Base-by-base conservation (phyloP, 2,329 filamentous ascomycete genomes). In the Aschersonia sp. region DNA sequence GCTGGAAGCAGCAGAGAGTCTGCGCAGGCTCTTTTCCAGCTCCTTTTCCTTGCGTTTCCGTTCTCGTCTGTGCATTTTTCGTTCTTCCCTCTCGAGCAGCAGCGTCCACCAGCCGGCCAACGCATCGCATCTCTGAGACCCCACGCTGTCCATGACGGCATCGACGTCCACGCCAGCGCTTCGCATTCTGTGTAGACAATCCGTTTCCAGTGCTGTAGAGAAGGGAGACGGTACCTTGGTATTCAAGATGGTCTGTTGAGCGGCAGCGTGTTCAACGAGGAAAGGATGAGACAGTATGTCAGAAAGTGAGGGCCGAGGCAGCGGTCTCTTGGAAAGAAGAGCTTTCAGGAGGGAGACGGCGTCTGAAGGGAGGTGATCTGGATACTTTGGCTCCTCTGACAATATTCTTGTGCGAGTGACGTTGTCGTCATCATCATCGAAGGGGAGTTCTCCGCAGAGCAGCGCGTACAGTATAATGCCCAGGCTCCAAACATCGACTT, bases 51-150 rank as follows among this genome's bases (percentile, higher is more conserved):
- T 88, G 6, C 91, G 78, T 60, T 91, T 96, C 47, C 80, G 78
- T 57, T 96, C 89, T 52, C 83, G 74, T 51, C 89, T 75, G 52
- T 70, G 75, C 53, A 89, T 82, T 64, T 98, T 98, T 6, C 89
- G 80, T 61, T 89, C 80, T 60, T 98, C 92, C 62, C 97, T 98
- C 59, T 97, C 92, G 7, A 97, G 80, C 40, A 98, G 68, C 31
- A 98, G 66, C 3, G 87, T 85, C 92, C 92, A 98, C 92, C 92
- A 98, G 5, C 92, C 92, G 46, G 89, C 87, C 45, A 98, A 69
- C 5, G 84, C 77, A 65, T 98, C 91, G 59, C 92, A 97, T 54
- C 87, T 78, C 61, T 95, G 88, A 4, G 89, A 80, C 38, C 95
- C 66, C 3, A 98, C 92, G 57, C 92, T 94, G 61, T 97, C 91